Evolutionary conservation across 495 filamentous ascomycete species (phyloP).

Genomic region (Xylaria palmicola): DNA sequence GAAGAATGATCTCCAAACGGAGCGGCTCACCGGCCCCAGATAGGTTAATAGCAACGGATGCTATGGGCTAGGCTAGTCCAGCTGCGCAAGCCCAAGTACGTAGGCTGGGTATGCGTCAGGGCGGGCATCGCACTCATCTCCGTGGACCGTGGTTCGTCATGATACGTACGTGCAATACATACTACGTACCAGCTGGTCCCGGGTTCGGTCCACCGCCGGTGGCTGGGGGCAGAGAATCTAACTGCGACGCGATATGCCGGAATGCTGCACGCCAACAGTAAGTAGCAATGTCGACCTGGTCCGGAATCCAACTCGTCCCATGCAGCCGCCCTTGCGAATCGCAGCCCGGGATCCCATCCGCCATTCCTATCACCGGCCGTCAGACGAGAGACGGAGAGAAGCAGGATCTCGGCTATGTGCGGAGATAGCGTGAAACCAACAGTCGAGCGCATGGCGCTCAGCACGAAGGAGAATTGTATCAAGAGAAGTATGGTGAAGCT

Average conservation of each 20-base stretch:
- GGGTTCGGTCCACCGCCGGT: not conserved
- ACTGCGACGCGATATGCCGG: not conserved
- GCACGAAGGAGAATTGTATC: not conserved
- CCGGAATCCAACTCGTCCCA: not conserved
- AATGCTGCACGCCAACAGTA: not conserved
- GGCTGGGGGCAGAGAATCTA: not conserved
- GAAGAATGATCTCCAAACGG: not conserved
- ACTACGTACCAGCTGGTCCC: not conserved
- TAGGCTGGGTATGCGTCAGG: too few relatives aligned
- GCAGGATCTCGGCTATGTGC: conserved; percentile 5
- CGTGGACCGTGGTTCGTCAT: not conserved
- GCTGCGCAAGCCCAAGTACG: not conserved
- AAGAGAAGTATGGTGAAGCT: not conserved
- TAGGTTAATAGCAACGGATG: not conserved
- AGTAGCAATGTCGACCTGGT: not conserved
- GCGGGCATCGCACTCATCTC: not conserved
- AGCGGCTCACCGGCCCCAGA: not conserved
- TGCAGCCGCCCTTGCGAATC: too few relatives aligned
- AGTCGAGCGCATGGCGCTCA: not conserved
- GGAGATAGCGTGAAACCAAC: conserved; percentile 2
- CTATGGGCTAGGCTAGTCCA: not conserved
- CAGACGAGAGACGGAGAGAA: not conserved
- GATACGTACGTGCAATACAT: too few relatives aligned
- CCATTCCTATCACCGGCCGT: not conserved
- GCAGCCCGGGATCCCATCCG: not conserved